Evolutionary conservation across 192 early-diverging fungal genomes (phyloP).

Genomic region (Cetraspora pellucida): DNA sequence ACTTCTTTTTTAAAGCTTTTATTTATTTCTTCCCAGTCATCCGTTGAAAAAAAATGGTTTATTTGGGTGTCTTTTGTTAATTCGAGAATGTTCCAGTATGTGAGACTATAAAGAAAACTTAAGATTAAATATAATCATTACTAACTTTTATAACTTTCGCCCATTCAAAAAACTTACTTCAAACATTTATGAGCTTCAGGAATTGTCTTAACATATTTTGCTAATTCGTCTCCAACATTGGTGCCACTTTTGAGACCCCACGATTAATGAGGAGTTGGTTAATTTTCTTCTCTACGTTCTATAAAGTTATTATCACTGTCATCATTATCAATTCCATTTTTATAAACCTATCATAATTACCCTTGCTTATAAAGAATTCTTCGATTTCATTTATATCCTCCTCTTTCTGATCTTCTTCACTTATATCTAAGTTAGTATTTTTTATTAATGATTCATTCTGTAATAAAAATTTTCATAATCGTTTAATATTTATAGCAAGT

Average conservation of each 20-base stretch:
- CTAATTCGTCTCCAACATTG: conserved; percentile 28
- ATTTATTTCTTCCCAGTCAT: conserved; percentile 24
- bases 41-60: conserved; percentile 32
- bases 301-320: not conserved
- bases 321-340: not conserved
- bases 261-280: conserved; percentile 1
- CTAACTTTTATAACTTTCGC: not conserved
- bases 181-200: conserved; percentile 37
- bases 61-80: conserved; percentile 24
- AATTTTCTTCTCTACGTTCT: conserved; percentile 8
- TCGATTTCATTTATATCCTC: not conserved
- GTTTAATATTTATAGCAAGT: conserved; percentile 21
- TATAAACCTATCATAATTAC: not conserved
- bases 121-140: conserved; percentile 24
- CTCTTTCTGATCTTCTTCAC: conserved; percentile 14
- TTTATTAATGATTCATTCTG: conserved; percentile 11
- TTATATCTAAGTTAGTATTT: conserved; percentile 23
- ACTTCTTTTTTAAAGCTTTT: conserved; percentile 22
- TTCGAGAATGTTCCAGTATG: conserved; percentile 34
- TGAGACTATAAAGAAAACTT: conserved; percentile 16
- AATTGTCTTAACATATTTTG: conserved; percentile 33
- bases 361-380: conserved; percentile 23
- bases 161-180: conserved; percentile 19
- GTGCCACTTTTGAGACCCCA: conserved; percentile 11
- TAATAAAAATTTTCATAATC: conserved; percentile 22